Percentiles rank a stretch among this genome's conserved stretches.
phyloP scores from a whole-genome alignment of 176 grass and related monocot genomes.

The Carex kokanica region DNA sequence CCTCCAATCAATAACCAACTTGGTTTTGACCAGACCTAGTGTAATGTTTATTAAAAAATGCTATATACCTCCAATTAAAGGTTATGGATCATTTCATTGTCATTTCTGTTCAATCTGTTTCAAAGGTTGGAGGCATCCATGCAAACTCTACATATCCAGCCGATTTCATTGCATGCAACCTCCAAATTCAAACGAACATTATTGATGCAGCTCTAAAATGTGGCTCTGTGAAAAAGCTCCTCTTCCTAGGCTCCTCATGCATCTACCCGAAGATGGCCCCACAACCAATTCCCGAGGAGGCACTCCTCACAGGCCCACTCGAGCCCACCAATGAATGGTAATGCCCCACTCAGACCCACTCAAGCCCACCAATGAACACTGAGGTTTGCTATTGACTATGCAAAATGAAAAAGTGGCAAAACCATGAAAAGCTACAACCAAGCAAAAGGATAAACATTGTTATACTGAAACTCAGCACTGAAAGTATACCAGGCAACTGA shows the following conservation, averaged over 20 bases:
- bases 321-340: constrained; percentile 55
- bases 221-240: constrained; percentile 39
- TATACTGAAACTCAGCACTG: not conserved
- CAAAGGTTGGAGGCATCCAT: constrained; percentile 41
- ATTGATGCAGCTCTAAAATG: constrained; percentile 40
- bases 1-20: not conserved
- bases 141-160: constrained; percentile 46
- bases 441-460: not conserved
- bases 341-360: constrained; percentile 24
- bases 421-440: not conserved
- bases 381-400: not conserved
- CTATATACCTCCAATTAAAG: not conserved
- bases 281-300: constrained; percentile 42
- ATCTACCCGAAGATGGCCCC: constrained; percentile 48
- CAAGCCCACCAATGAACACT: constrained; percentile 32
- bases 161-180: constrained; percentile 43
- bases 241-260: constrained; percentile 49
- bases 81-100: not conserved
- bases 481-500: not conserved
- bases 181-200: constrained; percentile 52
- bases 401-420: not conserved
- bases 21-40: not conserved
- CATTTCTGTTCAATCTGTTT: not conserved
- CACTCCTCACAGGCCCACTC: constrained; percentile 47
- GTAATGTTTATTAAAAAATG: not conserved